phyloP scores from a whole-genome alignment of 2,329 filamentous ascomycete species.

The Emmonsia crescens region DNA sequence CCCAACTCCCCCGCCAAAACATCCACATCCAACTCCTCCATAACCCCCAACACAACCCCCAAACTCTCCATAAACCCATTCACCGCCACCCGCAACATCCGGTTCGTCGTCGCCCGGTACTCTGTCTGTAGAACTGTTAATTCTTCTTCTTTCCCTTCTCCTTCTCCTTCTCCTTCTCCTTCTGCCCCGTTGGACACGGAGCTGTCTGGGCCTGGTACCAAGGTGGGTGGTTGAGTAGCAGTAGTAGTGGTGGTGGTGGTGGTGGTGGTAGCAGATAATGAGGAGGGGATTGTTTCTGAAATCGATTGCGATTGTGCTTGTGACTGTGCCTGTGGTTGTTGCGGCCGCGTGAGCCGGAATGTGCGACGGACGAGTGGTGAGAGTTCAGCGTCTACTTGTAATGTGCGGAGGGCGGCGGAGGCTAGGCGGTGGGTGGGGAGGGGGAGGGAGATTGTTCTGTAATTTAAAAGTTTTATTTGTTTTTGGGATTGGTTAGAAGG shows the following conservation, averaged over 20 bases:
- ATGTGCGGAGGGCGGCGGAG: constrained; percentile 58
- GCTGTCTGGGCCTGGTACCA: background rate
- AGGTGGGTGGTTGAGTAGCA: background rate
- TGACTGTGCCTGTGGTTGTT: constrained; percentile 6
- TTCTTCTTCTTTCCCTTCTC: background rate
- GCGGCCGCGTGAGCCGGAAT: constrained; percentile 46
- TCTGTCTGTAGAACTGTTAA: constrained; percentile 56
- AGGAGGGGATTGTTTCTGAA: background rate
- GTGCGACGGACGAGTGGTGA: constrained; percentile 69
- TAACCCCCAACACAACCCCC: constrained; percentile 72
- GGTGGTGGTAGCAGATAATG: background rate
- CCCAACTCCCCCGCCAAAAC: constrained; percentile 41
- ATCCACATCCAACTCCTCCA: constrained; percentile 82
- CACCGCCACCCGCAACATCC: constrained; percentile 91
- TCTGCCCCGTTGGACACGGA: background rate
- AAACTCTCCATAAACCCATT: constrained; percentile 94
- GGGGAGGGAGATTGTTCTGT: constrained; percentile 56
- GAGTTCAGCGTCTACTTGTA: constrained; percentile 80
- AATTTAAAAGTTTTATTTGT: no score
- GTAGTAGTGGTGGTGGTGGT: background rate
- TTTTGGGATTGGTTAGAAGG: background rate
- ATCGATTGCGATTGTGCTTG: background rate
- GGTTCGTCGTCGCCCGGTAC: constrained; percentile 83
- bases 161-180: background rate
- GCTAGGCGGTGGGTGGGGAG: constrained; percentile 74